These are phyloP conservation scores for Zelonia costaricensis DNA, from an alignment of 208 protist species.

Conservation along the genomic window DNA sequence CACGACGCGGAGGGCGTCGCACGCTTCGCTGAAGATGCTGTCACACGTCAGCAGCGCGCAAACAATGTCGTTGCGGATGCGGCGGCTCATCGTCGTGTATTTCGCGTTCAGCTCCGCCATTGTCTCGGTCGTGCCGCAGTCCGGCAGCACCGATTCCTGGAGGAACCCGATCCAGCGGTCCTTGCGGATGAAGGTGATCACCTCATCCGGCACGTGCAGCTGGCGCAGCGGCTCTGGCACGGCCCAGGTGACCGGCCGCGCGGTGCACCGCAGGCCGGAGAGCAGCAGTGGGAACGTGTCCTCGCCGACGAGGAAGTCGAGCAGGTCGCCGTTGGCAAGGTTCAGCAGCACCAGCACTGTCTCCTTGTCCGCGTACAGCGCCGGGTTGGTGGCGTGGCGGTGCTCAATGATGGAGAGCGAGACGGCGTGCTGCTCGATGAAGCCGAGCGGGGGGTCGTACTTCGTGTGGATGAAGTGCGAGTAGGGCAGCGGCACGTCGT, in stretches of 20 bases:
- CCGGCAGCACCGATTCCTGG: conserved; percentile 32
- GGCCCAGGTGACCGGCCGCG: conserved; percentile 12
- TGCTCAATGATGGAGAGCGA: conserved; percentile 71
- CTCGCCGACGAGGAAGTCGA: conserved; percentile 52
- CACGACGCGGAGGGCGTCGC: conserved; percentile 50
- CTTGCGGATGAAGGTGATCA: conserved; percentile 45
- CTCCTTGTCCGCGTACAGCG: conserved; percentile 47
- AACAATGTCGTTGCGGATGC: conserved; percentile 67
- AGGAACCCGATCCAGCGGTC: conserved; percentile 51
- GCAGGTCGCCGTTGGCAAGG: conserved; percentile 54
- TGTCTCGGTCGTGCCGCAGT: conserved; percentile 11
- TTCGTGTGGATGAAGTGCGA: conserved; percentile 67
- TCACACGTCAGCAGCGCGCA: conserved; percentile 59
- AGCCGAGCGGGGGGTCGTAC: conserved; percentile 68
- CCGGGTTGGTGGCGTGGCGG: conserved; percentile 38
- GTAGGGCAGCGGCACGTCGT: conserved; percentile 49
- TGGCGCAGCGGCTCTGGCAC: conserved; percentile 38
- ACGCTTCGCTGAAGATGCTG: conserved; percentile 42
- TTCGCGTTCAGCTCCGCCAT: conserved; percentile 22
- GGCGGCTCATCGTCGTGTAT: conserved; percentile 40
- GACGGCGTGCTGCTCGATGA: conserved; percentile 77
- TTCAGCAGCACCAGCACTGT: conserved; percentile 48
- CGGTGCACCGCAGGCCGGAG: conserved; percentile 10
- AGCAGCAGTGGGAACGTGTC: conserved; percentile 49
- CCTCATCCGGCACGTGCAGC: conserved; percentile 48